These are phyloP conservation scores for Geosiphon pyriformis DNA, from an alignment of 192 early-diverging fungal genomes.

Conservation along the genomic window DNA sequence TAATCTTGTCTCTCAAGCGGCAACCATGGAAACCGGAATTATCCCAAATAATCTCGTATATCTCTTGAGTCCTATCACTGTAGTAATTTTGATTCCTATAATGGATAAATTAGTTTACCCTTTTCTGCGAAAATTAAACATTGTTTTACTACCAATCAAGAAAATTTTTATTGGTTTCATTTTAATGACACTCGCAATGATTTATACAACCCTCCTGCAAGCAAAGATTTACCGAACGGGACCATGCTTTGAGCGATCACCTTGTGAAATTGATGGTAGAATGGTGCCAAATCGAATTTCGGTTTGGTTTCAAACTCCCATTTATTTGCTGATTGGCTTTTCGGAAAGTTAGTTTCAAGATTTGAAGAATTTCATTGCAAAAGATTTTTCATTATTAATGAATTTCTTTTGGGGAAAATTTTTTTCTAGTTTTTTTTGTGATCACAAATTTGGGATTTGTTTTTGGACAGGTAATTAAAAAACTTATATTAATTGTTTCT, in stretches of 20 bases:
- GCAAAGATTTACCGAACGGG: conserved; percentile 49
- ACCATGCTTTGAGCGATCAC: conserved; percentile 47
- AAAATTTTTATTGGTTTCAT: conserved; percentile 67
- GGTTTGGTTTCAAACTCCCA: conserved; percentile 49
- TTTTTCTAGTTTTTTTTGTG: conserved; percentile 45
- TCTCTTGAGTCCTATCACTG: conserved; percentile 58
- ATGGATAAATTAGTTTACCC: conserved; percentile 63
- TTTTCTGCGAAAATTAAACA: conserved; percentile 41
- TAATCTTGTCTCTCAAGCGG: conserved; percentile 56
- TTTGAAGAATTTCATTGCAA: too few relatives aligned
- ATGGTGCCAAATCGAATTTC: conserved; percentile 48
- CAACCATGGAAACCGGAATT: conserved; percentile 46
- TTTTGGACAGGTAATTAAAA: conserved; percentile 43
- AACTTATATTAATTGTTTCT: too few relatives aligned
- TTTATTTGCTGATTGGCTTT: conserved; percentile 54
- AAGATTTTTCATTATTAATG: too few relatives aligned
- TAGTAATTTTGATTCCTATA: conserved; percentile 66
- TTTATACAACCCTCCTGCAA: conserved; percentile 56
- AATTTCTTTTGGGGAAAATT: too few relatives aligned
- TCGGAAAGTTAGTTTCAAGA: too few relatives aligned
- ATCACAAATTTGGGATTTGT: conserved; percentile 67
- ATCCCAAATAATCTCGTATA: conserved; percentile 64
- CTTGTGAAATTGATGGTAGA: conserved; percentile 32
- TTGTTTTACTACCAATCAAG: conserved; percentile 50
- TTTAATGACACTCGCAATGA: conserved; percentile 50